Percentiles rank a stretch among this genome's conserved stretches.
Evolutionary conservation across 169 alveolate genomes (phyloP).

Genomic region (Amoebophrya sp.): DNA sequence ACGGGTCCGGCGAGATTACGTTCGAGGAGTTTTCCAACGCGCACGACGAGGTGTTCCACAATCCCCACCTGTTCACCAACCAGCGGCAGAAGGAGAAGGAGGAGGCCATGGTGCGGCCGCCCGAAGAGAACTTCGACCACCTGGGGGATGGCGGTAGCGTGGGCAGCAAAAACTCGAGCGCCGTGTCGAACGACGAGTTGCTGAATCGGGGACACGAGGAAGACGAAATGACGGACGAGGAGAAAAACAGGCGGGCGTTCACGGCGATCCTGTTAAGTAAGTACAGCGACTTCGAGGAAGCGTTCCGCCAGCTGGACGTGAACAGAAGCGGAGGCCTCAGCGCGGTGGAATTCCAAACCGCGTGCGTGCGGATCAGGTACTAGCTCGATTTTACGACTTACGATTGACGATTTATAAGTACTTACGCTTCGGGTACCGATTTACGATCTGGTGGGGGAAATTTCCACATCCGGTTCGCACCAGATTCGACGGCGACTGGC

Average conservation of each 20-base stretch:
- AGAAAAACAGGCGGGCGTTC: not conserved
- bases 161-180: not conserved
- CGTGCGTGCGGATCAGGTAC: not conserved
- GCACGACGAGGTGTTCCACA: not conserved
- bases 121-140: not conserved
- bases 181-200: not conserved
- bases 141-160: not conserved
- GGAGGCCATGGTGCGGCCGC: not conserved
- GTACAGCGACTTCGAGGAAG: not conserved
- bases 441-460: too few species aligned
- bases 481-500: not conserved
- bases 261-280: not conserved
- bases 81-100: not conserved
- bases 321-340: not conserved
- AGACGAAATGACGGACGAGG: not conserved
- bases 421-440: too few species aligned
- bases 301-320: not conserved
- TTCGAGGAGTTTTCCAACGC: not conserved
- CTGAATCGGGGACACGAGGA: not conserved
- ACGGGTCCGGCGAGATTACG: not conserved
- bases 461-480: too few species aligned
- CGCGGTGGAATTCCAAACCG: not conserved
- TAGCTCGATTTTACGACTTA: too few species aligned
- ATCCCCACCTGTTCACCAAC: not conserved
- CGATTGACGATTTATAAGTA: too few species aligned